These are phyloP conservation scores for Lipomyces mesembrius DNA, from an alignment of 805 yeast species.

Conservation along the genomic window DNA sequence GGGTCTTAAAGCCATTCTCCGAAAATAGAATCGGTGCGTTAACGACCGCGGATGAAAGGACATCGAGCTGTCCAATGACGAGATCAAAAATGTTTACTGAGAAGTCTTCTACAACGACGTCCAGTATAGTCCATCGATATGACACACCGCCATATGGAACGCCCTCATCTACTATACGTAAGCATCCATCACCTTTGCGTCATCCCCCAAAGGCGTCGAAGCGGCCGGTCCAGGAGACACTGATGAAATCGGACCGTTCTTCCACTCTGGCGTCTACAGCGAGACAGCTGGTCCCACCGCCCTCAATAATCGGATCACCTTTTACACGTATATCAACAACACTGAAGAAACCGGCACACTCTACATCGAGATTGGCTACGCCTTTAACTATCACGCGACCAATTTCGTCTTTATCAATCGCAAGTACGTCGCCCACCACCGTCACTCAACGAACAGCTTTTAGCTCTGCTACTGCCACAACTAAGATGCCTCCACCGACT, in stretches of 20 bases:
- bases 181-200: neutral
- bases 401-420: neutral
- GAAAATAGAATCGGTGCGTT: slow-evolving; percentile 13
- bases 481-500: neutral
- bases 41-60: neutral
- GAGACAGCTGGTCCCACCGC: neutral
- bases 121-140: neutral
- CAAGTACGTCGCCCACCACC: neutral
- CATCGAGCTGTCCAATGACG: slow-evolving; percentile 12
- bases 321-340: neutral
- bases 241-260: neutral
- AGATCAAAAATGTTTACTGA: slow-evolving; percentile 13
- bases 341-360: neutral
- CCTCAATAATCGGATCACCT: neutral
- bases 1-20: slow-evolving; percentile 12
- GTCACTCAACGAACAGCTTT: neutral
- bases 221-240: neutral
- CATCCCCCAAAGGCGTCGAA: neutral
- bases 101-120: neutral
- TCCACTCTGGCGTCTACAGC: neutral
- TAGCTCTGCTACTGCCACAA: neutral
- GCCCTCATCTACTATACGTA: neutral
- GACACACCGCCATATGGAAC: neutral
- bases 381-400: neutral
- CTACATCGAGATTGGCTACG: neutral